Conservation (phyloP, 1,139 yeast genomes). For the Pneumocystis canis region DNA sequence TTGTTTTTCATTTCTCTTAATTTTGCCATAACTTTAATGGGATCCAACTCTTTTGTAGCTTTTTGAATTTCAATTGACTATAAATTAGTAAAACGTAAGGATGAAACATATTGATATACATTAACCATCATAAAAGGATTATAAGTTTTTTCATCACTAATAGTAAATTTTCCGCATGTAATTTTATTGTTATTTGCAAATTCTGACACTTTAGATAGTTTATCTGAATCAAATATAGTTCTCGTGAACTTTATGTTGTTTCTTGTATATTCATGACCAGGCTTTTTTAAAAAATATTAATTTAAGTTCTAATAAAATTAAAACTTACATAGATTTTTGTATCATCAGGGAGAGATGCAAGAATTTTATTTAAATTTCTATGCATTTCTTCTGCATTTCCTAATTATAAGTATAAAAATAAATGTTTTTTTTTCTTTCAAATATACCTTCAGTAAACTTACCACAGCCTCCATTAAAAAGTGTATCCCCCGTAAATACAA, state of each 20-base stretch:
- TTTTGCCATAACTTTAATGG: slow-evolving; percentile 45
- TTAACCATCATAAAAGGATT: slow-evolving; percentile 78
- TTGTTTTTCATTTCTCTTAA: slow-evolving; percentile 56
- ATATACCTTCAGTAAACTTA: slow-evolving; percentile 65
- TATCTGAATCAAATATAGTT: slow-evolving; percentile 35
- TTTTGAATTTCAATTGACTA: slow-evolving; percentile 41
- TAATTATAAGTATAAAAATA: background rate
- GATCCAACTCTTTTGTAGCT: slow-evolving; percentile 31
- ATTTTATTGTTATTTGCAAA: slow-evolving; percentile 43
- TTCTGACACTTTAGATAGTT: slow-evolving; percentile 40
- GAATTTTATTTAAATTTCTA: slow-evolving; percentile 40
- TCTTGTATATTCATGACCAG: slow-evolving; percentile 92
- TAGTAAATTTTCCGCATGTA: slow-evolving; percentile 74
- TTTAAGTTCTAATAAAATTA: background rate
- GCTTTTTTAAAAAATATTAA: slow-evolving; percentile 25
- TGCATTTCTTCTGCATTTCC: slow-evolving; percentile 62
- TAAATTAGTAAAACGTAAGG: background rate
- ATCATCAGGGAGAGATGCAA: slow-evolving; percentile 49
- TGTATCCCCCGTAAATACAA: slow-evolving; percentile 91
- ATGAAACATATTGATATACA: slow-evolving; percentile 9
- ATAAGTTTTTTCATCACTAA: slow-evolving; percentile 63
- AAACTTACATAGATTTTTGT: slow-evolving; percentile 40
- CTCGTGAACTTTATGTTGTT: slow-evolving; percentile 65
- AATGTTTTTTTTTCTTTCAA: slow-evolving; percentile 26
- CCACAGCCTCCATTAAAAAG: slow-evolving; percentile 92